phyloP scores from a whole-genome alignment of 352 stramenopile genomes.

The Phytophthora pinifolia region DNA sequence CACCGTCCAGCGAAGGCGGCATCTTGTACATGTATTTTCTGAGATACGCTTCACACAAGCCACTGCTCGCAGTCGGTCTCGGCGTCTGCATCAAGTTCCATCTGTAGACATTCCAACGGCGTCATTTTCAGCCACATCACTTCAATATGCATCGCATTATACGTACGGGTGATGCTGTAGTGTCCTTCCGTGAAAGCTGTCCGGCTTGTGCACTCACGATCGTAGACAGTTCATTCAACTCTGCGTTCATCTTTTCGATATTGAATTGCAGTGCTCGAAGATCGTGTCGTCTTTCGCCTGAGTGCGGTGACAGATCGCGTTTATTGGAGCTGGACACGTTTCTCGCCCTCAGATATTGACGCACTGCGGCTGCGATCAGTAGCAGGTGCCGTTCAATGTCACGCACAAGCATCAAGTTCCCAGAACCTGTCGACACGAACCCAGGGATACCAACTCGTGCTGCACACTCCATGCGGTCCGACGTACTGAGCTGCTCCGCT shows the following conservation, averaged over 20 bases:
- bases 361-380: conserved; percentile 13
- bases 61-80: conserved; percentile 19
- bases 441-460: conserved; percentile 16
- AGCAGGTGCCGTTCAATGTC: conserved; percentile 25
- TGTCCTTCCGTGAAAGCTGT: neutral
- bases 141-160: too few species aligned
- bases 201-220: conserved; percentile 9
- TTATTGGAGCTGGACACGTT: neutral
- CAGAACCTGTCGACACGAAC: conserved; percentile 20
- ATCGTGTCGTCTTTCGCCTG: neutral
- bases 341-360: conserved; percentile 20
- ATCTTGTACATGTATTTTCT: too few species aligned
- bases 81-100: conserved; percentile 14
- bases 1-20: too few species aligned
- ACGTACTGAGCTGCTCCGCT: conserved; percentile 4
- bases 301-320: too few species aligned
- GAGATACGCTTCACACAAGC: conserved; percentile 1
- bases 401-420: conserved; percentile 19
- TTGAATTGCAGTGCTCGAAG: conserved; percentile 20
- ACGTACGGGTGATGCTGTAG: conserved; percentile 2
- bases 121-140: too few species aligned
- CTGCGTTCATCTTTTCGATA: conserved; percentile 26
- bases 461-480: conserved; percentile 6
- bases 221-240: conserved; percentile 14
- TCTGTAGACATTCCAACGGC: neutral